A percentile compares a stretch with the other conserved stretches of the same genome.
Conservation (phyloP, 2,329 filamentous ascomycete genomes). For the Chaetomiaceae sp. region DNA sequence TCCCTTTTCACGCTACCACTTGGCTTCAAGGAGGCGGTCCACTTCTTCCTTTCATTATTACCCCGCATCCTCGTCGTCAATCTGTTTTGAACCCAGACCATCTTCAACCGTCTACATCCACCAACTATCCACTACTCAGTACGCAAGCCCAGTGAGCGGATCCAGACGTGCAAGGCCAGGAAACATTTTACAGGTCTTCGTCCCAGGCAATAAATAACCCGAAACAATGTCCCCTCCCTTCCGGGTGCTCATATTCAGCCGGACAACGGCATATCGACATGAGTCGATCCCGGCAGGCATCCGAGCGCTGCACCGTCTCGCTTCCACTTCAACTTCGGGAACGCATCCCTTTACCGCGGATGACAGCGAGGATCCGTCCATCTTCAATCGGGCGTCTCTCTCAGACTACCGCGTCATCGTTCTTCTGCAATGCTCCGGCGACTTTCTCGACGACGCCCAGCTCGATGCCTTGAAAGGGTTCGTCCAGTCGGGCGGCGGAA, state of each 20-base stretch:
- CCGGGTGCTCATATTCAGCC: conserved; percentile 38
- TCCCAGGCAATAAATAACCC: no score
- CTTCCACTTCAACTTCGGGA: conserved; percentile 16
- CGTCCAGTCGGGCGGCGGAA: conserved; percentile 34
- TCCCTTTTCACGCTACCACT: no score
- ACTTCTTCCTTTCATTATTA: no score
- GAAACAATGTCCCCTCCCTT: conserved; percentile 22
- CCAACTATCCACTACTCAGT: no score
- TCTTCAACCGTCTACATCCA: no score
- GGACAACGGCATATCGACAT: conserved; percentile 38
- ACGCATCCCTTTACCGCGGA: conserved; percentile 31
- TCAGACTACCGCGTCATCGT: conserved; percentile 35
- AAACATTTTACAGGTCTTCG: no score
- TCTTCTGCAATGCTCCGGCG: conserved; percentile 38
- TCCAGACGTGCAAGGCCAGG: no score
- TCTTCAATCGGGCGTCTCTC: conserved; percentile 32
- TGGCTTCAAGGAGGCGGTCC: no score
- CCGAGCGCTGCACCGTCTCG: conserved; percentile 31
- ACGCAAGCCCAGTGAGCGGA: no score
- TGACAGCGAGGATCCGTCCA: conserved; percentile 35
- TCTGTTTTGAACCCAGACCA: no score
- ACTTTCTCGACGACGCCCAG: conserved; percentile 34
- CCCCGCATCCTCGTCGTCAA: no score
- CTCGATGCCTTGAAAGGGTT: conserved; percentile 33
- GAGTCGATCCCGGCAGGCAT: conserved; percentile 37